Conservation (phyloP, 1,139 yeast species). For the Wickerhamomyces sp. region DNA sequence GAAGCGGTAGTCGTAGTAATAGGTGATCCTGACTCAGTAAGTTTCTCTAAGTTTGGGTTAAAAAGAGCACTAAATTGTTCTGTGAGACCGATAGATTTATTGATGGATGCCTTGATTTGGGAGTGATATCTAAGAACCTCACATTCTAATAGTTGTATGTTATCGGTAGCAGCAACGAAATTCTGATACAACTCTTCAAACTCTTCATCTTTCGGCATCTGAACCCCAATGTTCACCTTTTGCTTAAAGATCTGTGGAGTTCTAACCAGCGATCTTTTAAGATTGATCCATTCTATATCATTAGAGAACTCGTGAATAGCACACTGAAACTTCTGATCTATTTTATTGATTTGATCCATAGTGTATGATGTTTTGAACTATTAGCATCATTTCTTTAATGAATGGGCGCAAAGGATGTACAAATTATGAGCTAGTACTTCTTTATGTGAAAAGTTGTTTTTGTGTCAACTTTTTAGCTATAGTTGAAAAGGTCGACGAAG, state of each 20-base stretch:
- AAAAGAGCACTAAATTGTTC: constrained; percentile 24
- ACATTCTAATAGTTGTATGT: constrained; percentile 24
- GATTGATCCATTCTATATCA: constrained; percentile 21
- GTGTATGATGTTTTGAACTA: too few relatives aligned
- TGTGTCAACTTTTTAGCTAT: too few relatives aligned
- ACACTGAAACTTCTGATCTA: constrained; percentile 18
- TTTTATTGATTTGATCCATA: constrained; percentile 5
- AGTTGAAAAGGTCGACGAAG: too few relatives aligned
- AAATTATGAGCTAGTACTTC: too few relatives aligned
- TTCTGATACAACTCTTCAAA: constrained; percentile 29
- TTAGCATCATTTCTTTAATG: too few relatives aligned
- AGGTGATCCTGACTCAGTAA: not conserved
- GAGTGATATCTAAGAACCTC: constrained; percentile 20
- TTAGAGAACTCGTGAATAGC: constrained; percentile 20
- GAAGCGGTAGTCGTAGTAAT: not conserved
- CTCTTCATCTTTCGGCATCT: constrained; percentile 36
- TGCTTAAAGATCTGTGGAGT: constrained; percentile 36
- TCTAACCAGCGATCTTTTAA: constrained; percentile 20
- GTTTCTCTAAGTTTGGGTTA: constrained; percentile 10
- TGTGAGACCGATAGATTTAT: constrained; percentile 22
- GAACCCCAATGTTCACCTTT: constrained; percentile 27
- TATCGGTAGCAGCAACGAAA: constrained; percentile 21
- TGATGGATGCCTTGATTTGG: constrained; percentile 16
- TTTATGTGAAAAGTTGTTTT: too few relatives aligned
- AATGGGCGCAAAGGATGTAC: too few relatives aligned